Percentiles rank a stretch among this genome's conserved stretches.
These are phyloP conservation scores for Solanum chiquidenum DNA, from an alignment of 257 asterid genomes.

Conservation along the genomic window DNA sequence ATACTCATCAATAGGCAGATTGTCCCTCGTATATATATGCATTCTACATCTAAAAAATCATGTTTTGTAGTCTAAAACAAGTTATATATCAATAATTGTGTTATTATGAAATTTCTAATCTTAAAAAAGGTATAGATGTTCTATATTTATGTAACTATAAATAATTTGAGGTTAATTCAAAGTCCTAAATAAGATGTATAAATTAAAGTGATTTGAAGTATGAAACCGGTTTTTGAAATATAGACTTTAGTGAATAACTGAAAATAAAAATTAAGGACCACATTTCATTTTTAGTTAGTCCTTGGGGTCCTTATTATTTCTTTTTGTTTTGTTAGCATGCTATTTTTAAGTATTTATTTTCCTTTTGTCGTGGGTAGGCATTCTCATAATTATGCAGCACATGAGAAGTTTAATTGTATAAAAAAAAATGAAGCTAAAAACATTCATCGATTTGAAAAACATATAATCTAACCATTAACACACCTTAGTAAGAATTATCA, in stretches of 20 bases:
- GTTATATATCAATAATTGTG: neutral
- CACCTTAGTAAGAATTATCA: too few relatives aligned
- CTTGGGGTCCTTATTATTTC: neutral
- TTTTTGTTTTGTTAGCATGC: neutral
- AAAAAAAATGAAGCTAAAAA: neutral
- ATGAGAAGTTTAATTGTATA: neutral
- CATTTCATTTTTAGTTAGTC: neutral
- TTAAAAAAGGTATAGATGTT: neutral
- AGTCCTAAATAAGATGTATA: neutral
- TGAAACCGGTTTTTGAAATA: neutral
- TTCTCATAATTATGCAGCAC: neutral
- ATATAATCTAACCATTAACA: neutral
- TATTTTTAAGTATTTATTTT: neutral
- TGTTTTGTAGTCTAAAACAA: neutral
- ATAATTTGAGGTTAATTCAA: neutral
- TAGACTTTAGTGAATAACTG: neutral
- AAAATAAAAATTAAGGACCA: neutral
- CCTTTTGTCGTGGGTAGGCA: neutral
- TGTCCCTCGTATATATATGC: neutral
- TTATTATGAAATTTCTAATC: neutral
- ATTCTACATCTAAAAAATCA: neutral
- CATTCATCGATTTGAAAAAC: neutral
- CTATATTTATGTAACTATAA: neutral
- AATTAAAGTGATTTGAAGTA: neutral
- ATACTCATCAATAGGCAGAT: neutral